phyloP scores from a whole-genome alignment of 1,284 basidiomycete genomes.

The Cryptococcus deneoformans region DNA sequence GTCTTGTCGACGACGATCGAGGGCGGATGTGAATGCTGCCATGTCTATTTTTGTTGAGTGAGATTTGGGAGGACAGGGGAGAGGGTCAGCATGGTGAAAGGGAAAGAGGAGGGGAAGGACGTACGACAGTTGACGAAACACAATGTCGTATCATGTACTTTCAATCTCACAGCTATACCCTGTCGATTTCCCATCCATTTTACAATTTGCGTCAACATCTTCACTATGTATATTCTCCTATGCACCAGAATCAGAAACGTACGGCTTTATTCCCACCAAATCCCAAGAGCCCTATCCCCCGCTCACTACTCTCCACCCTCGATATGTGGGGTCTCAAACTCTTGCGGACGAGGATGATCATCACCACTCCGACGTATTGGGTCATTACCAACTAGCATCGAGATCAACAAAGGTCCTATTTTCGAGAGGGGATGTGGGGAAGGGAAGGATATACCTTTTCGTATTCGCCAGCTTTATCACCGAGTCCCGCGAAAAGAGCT shows the following conservation, averaged over 20 bases:
- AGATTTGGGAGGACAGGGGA: slow-evolving; percentile 31
- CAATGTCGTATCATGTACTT: slow-evolving; percentile 43
- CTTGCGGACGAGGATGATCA: slow-evolving; percentile 55
- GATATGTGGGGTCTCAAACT: slow-evolving; percentile 36
- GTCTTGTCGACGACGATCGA: slow-evolving; percentile 48
- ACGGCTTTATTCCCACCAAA: slow-evolving; percentile 48
- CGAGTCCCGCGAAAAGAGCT: slow-evolving; percentile 54
- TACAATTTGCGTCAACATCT: no score
- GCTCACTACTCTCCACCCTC: slow-evolving; percentile 29
- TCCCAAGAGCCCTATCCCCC: slow-evolving; percentile 41
- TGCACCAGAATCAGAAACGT: background rate
- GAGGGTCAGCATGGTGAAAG: slow-evolving; percentile 11
- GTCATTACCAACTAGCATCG: slow-evolving; percentile 24
- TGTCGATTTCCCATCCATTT: no score
- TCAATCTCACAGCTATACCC: slow-evolving; percentile 23
- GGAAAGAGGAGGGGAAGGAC: slow-evolving; percentile 17
- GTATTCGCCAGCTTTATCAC: slow-evolving; percentile 43
- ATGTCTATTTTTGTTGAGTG: slow-evolving; percentile 46
- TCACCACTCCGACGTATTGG: slow-evolving; percentile 51
- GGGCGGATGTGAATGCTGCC: slow-evolving; percentile 56
- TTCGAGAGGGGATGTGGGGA: background rate
- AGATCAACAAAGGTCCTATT: slow-evolving; percentile 2
- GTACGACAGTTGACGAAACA: slow-evolving; percentile 36
- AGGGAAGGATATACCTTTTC: slow-evolving; percentile 24
- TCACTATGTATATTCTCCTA: no score